Evolutionary conservation across 2,329 filamentous ascomycete genomes (phyloP), one percentile per base, ranked within the genome.

Genomic region (Laburnicola sp.): DNA sequence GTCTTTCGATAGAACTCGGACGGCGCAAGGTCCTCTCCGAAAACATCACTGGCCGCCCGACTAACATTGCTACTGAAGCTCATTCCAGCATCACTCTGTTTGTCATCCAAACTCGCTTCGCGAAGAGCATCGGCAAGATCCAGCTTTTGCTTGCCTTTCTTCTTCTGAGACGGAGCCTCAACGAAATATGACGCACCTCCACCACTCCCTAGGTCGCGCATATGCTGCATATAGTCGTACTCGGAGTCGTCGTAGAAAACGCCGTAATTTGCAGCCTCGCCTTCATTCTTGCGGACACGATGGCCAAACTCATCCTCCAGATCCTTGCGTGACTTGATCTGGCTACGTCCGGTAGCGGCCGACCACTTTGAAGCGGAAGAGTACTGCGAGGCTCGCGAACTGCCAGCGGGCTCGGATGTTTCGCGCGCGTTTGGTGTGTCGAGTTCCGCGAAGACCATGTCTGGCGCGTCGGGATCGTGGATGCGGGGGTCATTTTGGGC

Each of bases 221-320:
- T 79, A 75, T 99, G 94, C 74, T 99, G 94, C 94, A 99, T 99
- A 77, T 99, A 99, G 75, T 99, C 94, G 75, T 99, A 99, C 68
- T 90, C 84, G 58, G 89, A 88, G 75, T 99, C 94, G 74, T 99
- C 95, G 73, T 82, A 99, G 79, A 89, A 99, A 58, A 99, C 84
- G 58, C 94, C 94, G 74, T 97, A 85, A 71, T 89, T 89, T 60
- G 95, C 94, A 6, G 95, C 94, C 76, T 99, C 92, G 64, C 95
- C 95, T 75, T 99, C 94, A 72, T 99, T 97, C 50, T 84, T 82
- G 62, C 92, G 86, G 59, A 96, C 85, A 53, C 76, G 76, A 36
- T 82, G 78, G 1, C 88, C 88, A 43, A 97, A 86, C 69, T 86
- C 83, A 42, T 76, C 71, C 56, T 95, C 88, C 3, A 99, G 79